A percentile compares a stretch with the other conserved stretches of the same genome.
phyloP scores from a whole-genome alignment of 169 alveolate species.

The Cryptosporidium felis region DNA sequence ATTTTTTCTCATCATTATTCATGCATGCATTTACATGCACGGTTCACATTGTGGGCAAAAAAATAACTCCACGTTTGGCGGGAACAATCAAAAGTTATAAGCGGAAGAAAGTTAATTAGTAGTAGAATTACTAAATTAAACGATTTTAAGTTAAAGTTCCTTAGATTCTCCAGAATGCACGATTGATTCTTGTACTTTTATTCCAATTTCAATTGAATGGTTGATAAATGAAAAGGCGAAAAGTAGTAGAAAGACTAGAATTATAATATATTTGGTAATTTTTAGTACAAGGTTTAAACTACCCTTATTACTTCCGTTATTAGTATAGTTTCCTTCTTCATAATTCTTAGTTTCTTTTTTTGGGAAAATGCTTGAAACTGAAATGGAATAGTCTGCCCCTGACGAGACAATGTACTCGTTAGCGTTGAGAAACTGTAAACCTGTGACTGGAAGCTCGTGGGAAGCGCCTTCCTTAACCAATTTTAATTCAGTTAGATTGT shows the following conservation, averaged over 20 bases:
- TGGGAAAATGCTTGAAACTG: not conserved
- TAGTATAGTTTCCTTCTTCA: not conserved
- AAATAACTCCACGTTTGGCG: slow-evolving; percentile 45
- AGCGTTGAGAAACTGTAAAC: slow-evolving; percentile 16
- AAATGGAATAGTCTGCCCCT: slow-evolving; percentile 63
- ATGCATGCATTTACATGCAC: slow-evolving; percentile 47
- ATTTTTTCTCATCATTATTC: slow-evolving; percentile 6
- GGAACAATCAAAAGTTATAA: slow-evolving; percentile 1
- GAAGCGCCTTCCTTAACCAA: slow-evolving; percentile 8
- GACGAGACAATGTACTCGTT: slow-evolving; percentile 47
- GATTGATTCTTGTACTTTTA: not conserved
- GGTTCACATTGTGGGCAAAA: slow-evolving; percentile 35
- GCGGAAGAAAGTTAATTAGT: not conserved
- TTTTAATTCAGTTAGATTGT: slow-evolving; percentile 14
- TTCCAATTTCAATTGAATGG: not conserved
- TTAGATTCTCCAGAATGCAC: not conserved
- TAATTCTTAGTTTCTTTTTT: not conserved
- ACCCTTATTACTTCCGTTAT: not conserved
- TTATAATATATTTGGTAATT: not conserved
- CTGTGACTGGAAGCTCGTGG: slow-evolving; percentile 69
- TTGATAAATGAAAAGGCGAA: not conserved
- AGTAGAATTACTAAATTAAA: not conserved
- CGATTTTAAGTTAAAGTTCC: slow-evolving; percentile 3
- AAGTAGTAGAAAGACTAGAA: not conserved
- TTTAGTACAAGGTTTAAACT: not conserved